A percentile compares a stretch with the other conserved stretches of the same genome.
Evolutionary conservation across 192 early-diverging fungal species (phyloP).

Genomic region (Entomortierella lignicola): DNA sequence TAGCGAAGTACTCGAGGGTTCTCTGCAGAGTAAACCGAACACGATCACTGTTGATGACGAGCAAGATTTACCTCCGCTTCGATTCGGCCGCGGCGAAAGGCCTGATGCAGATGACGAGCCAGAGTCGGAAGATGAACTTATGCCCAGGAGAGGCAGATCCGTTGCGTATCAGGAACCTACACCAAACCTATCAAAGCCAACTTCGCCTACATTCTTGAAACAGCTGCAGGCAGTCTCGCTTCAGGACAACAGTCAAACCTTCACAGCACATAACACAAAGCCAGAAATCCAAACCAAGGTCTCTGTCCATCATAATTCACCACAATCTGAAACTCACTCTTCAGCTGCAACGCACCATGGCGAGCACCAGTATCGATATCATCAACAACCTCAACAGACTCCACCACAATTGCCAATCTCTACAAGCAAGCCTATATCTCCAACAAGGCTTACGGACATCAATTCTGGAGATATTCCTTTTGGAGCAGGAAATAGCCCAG

Average conservation of each 20-base stretch:
- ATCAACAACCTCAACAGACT: background rate
- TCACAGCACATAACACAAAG: background rate
- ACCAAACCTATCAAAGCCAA: background rate
- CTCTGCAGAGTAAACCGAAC: constrained; percentile 5
- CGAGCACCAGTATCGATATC: background rate
- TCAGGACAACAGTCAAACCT: constrained; percentile 5
- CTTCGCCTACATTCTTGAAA: constrained; percentile 12
- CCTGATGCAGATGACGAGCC: constrained; percentile 48
- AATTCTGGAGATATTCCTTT: constrained; percentile 32
- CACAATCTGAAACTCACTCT: too few species aligned
- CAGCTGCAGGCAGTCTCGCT: constrained; percentile 27
- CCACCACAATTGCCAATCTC: background rate
- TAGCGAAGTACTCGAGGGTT: constrained; percentile 20
- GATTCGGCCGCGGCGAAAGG: constrained; percentile 41
- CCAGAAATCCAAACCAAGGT: background rate
- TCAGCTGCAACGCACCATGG: background rate
- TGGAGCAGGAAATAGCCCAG: background rate
- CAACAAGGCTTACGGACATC: constrained; percentile 3
- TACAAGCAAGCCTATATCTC: constrained; percentile 1
- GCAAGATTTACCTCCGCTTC: constrained; percentile 35
- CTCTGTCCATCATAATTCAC: background rate
- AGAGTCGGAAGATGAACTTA: constrained; percentile 41
- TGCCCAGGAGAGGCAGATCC: constrained; percentile 11
- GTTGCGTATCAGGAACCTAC: background rate
- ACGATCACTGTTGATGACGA: background rate